Evolutionary conservation across 805 yeast genomes (phyloP).

Genomic region (Hanseniaspora taiwanica): DNA sequence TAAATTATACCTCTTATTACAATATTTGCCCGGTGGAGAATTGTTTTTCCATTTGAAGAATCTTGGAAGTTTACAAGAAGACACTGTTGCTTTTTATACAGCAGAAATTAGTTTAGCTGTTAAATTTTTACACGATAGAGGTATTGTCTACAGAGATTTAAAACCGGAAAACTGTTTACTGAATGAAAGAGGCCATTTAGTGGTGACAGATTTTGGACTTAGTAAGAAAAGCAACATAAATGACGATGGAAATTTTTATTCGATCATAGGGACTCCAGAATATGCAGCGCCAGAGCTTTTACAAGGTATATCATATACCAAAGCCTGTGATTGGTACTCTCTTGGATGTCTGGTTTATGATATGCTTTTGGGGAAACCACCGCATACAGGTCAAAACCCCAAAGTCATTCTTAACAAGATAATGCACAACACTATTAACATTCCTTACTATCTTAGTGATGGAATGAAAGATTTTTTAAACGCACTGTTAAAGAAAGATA

Average conservation of each 20-base stretch:
- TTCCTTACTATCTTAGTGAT: slow-evolving; percentile 64
- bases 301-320: slow-evolving; percentile 64
- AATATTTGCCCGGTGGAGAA: slow-evolving; percentile 85
- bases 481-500: slow-evolving; percentile 55
- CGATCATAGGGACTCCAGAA: slow-evolving; percentile 34
- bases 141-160: slow-evolving; percentile 76
- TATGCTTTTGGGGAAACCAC: slow-evolving; percentile 75
- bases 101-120: slow-evolving; percentile 76
- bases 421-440: slow-evolving; percentile 41
- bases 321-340: slow-evolving; percentile 85
- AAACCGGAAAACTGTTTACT: slow-evolving; percentile 84
- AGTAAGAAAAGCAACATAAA: slow-evolving; percentile 29
- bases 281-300: slow-evolving; percentile 78
- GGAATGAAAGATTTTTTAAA: slow-evolving; percentile 69
- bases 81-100: slow-evolving; percentile 58
- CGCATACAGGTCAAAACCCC: slow-evolving; percentile 74
- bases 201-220: slow-evolving; percentile 78
- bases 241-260: slow-evolving; percentile 17
- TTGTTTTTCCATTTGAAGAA: slow-evolving; percentile 35
- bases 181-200: slow-evolving; percentile 65
- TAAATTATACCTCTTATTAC: slow-evolving; percentile 61
- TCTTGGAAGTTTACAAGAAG: slow-evolving; percentile 38
- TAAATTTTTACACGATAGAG: slow-evolving; percentile 60
- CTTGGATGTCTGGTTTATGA: slow-evolving; percentile 73
- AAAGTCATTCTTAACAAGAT: slow-evolving; percentile 67